Base-by-base conservation (phyloP, 495 filamentous ascomycete genomes). In the Parathielavia hyrcaniae region DNA sequence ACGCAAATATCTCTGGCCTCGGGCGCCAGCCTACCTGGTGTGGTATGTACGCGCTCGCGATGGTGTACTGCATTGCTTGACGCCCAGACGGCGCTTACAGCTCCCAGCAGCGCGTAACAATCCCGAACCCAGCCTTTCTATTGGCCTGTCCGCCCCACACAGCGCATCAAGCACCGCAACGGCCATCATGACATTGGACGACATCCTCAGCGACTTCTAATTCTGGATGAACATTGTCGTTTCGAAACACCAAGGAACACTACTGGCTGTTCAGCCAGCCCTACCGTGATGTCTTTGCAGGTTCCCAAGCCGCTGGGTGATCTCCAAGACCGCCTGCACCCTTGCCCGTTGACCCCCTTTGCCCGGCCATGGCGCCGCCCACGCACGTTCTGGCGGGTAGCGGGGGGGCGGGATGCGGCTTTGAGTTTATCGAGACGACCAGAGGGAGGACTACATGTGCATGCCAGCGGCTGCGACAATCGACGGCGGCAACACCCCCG, bases 41-140 rank as follows among this genome's bases (percentile, higher is more conserved):
- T 49, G 35, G 50, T 14, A 53, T 9, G 32, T 41, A 14, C 48
- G 60, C 56, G 57, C 56, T 55, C 58, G n/a, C n/a, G n/a, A n/a
- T n/a, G n/a, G n/a, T n/a, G n/a, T n/a, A n/a, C n/a, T 66, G 54
- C 64, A 41, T 63, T 30, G 58, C 41, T 58, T 52, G 41, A 58
- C 64, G 60, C 65, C 54, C 17, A 19, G 48, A 8, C 54, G 62
- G 65, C 65, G 63, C 61, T 68, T 68, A 68, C 56, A 50, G 47
- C 19, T 19, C 32, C 36, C 57, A 30, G 38, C 49, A 52, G 56
- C 48, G 50, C 38, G 17, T 59, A 16, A 49, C 50, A 38, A 48
- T 49, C 34, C 35, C 46, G 50, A 56, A 52, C 53, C 36, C 57
- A 35, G 46, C 59, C 26, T 47, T 52, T 34, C 56, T 50, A 66